These are phyloP conservation scores for Suhomyces coccinellae DNA, from an alignment of 1,139 yeast species.

Conservation along the genomic window DNA sequence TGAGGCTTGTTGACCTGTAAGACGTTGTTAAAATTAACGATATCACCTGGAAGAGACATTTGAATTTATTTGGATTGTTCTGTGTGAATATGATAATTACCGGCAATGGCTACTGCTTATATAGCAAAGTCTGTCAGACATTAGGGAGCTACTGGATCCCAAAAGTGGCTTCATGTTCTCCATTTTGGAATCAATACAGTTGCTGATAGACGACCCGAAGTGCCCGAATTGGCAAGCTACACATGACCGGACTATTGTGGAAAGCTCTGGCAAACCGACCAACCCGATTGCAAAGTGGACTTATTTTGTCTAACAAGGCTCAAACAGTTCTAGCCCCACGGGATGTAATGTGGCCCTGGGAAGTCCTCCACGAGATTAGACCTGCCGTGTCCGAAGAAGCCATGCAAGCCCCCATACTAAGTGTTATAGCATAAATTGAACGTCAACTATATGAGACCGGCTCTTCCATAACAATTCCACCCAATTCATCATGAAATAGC, in stretches of 20 bases:
- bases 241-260: constrained; percentile 3
- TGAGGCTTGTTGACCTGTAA: constrained; percentile 47
- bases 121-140: neutral
- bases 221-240: constrained; percentile 5
- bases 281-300: constrained; percentile 5
- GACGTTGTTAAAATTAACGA: constrained; percentile 45
- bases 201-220: constrained; percentile 1
- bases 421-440: too few species aligned
- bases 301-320: constrained; percentile 1
- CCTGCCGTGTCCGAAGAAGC: too few species aligned
- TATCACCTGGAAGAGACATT: constrained; percentile 17
- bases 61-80: neutral
- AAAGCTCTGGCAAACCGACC: constrained; percentile 1
- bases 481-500: too few species aligned
- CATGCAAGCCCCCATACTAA: neutral
- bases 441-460: too few species aligned
- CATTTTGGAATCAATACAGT: neutral
- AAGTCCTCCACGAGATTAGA: neutral
- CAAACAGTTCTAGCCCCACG: constrained; percentile 2
- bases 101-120: neutral
- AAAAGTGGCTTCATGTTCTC: constrained; percentile 2
- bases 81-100: neutral
- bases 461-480: too few species aligned
- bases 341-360: constrained; percentile 1
- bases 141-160: neutral